phyloP scores from a whole-genome alignment of 129 eudicot genomes.

The Lonicera japonica region DNA sequence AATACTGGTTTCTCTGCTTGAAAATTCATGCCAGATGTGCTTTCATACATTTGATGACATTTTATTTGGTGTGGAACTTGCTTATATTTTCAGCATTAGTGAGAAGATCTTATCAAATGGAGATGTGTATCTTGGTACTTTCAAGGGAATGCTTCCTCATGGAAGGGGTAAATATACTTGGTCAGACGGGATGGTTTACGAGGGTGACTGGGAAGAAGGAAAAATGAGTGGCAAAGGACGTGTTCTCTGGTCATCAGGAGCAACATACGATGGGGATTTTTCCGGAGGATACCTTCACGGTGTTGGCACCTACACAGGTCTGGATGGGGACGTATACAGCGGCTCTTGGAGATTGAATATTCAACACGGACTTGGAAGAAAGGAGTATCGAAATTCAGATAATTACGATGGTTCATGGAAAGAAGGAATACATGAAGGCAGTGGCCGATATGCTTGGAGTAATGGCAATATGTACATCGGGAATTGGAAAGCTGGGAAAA shows the following conservation, averaged over 20 bases:
- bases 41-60: conserved; percentile 6
- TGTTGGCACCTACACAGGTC: conserved; percentile 49
- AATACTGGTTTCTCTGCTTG: background rate
- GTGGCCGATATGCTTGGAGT: conserved; percentile 85
- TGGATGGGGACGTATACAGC: conserved; percentile 66
- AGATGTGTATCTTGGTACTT: conserved; percentile 61
- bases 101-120: conserved; percentile 61
- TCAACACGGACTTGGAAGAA: conserved; percentile 78
- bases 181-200: conserved; percentile 81
- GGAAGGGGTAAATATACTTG: conserved; percentile 86
- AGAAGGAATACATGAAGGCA: conserved; percentile 87
- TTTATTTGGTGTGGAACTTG: background rate
- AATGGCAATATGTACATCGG: conserved; percentile 73
- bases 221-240: conserved; percentile 90
- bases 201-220: conserved; percentile 96
- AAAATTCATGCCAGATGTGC: background rate
- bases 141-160: conserved; percentile 55
- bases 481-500: conserved; percentile 80
- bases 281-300: conserved; percentile 93
- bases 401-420: conserved; percentile 92
- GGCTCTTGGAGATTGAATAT: conserved; percentile 87
- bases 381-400: conserved; percentile 71
- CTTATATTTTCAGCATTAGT: conserved; percentile 34
- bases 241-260: conserved; percentile 67
- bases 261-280: conserved; percentile 80